Evolutionary conservation across 2,329 filamentous ascomycete species (phyloP).

Genomic region (Talaromyces sp.): DNA sequence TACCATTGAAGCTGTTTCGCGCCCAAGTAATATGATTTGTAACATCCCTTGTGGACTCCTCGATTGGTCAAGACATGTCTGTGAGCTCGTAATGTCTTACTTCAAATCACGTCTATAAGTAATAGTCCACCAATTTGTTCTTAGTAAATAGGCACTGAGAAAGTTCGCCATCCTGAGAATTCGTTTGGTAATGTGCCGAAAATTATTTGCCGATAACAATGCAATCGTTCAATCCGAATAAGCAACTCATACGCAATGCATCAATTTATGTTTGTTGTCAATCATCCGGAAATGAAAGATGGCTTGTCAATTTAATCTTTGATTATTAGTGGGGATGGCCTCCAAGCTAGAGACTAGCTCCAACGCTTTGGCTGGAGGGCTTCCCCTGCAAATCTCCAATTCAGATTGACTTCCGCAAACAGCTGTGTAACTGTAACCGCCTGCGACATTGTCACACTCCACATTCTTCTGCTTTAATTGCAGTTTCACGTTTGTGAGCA

Average conservation of each 20-base stretch:
- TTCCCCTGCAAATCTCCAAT: background rate
- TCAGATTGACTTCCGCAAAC: constrained; percentile 1
- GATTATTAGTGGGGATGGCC: background rate
- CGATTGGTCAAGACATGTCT: no score
- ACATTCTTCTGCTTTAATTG: background rate
- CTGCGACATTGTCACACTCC: background rate
- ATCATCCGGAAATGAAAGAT: no score
- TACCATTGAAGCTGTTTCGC: background rate
- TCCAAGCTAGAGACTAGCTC: background rate
- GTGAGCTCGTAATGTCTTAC: no score
- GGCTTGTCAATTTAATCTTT: background rate
- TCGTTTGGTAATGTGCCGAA: no score
- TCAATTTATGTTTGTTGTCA: no score
- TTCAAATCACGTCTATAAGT: background rate
- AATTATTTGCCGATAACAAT: no score
- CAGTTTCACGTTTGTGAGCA: background rate
- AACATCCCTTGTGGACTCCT: background rate
- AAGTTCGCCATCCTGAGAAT: no score
- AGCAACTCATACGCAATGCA: no score
- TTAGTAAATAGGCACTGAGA: no score
- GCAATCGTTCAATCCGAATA: no score
- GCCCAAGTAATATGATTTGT: no score
- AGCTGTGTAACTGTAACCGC: background rate
- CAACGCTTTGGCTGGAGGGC: background rate
- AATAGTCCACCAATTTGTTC: background rate